Conservation (phyloP, 129 eudicot species). For the Artemisia tridentata region DNA sequence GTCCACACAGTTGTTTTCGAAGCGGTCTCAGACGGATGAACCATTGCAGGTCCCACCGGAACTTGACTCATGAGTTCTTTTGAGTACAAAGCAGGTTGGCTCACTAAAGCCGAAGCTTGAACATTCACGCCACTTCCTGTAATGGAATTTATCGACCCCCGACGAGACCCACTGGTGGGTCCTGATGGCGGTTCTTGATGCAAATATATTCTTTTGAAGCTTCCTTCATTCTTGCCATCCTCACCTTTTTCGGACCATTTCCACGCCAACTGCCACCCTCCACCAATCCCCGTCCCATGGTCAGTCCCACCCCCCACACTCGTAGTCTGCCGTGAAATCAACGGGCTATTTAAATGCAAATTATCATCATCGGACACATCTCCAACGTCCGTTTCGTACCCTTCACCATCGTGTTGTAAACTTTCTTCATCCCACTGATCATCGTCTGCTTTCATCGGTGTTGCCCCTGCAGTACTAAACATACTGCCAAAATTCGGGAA, state of each 20-base stretch:
- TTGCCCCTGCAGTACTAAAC: slow-evolving; percentile 46
- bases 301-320: slow-evolving; percentile 46
- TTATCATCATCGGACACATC: slow-evolving; percentile 43
- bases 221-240: slow-evolving; percentile 57
- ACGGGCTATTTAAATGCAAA: slow-evolving; percentile 42
- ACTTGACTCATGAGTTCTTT: slow-evolving; percentile 48
- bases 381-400: slow-evolving; percentile 35
- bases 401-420: slow-evolving; percentile 45
- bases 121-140: slow-evolving; percentile 50
- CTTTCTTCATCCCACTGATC: slow-evolving; percentile 74
- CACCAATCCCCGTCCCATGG: slow-evolving; percentile 62
- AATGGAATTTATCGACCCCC: slow-evolving; percentile 60
- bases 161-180: slow-evolving; percentile 28
- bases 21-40: slow-evolving; percentile 52
- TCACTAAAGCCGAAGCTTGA: slow-evolving; percentile 64
- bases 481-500: slow-evolving; percentile 70
- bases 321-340: slow-evolving; percentile 57
- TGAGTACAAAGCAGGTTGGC: slow-evolving; percentile 58
- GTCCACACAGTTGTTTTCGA: slow-evolving; percentile 39
- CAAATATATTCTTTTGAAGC: slow-evolving; percentile 61
- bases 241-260: slow-evolving; percentile 60
- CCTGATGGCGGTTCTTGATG: slow-evolving; percentile 49
- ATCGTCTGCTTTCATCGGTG: slow-evolving; percentile 28
- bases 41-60: slow-evolving; percentile 69
- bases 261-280: slow-evolving; percentile 83